Evolutionary conservation across 2,329 filamentous ascomycete species (phyloP), one percentile per base, ranked within the genome.

Genomic region (Penicillium sp.): DNA sequence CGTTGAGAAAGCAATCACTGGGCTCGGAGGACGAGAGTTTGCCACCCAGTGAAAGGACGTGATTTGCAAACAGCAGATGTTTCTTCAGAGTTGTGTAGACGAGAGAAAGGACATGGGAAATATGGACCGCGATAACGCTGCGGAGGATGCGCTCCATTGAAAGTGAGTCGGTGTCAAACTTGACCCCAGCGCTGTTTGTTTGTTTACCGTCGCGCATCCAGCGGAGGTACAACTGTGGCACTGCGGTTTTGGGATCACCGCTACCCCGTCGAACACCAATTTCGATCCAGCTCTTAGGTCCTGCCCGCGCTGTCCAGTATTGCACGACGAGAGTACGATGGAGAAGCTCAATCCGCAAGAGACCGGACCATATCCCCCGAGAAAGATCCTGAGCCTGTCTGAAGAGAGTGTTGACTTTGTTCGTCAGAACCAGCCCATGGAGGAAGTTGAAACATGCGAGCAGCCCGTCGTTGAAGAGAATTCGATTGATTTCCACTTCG

Each of bases 141-240:
- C 84, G 84, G 38, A 98, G 70, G 3, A 95, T 78, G 4, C 72
- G 65, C 63, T 95, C 88, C 43, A 87, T 78, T 3, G 86, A 93
- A 24, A 97, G 75, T 9, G 78, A 73, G 37, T 79, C 72, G 39
- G 78, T 72, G 61, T 94, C 79, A 32, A 95, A 75, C 2, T 76
- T 65, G 27, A 96, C 76, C n/a, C 81, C 71, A n/a, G 75, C 71
- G 48, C 85, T 80, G 52, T 80, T 78, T 36, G 90, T 81, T 64
- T 91, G 86, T 58, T 85, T 84, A 53, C 84, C 84, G 61, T 91
- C 84, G 48, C 88, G 83, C 66, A 94, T 90, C 91, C 93, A 98
- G 55, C 88, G 84, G 47, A 76, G 48, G 26, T 65, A 65, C 35
- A 76, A 57, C 47, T 57, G 62, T 7, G 73, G 63, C 12, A 64